These are phyloP conservation scores for Elsinoe australis DNA, from an alignment of 2,329 filamentous ascomycete genomes.

Conservation along the genomic window DNA sequence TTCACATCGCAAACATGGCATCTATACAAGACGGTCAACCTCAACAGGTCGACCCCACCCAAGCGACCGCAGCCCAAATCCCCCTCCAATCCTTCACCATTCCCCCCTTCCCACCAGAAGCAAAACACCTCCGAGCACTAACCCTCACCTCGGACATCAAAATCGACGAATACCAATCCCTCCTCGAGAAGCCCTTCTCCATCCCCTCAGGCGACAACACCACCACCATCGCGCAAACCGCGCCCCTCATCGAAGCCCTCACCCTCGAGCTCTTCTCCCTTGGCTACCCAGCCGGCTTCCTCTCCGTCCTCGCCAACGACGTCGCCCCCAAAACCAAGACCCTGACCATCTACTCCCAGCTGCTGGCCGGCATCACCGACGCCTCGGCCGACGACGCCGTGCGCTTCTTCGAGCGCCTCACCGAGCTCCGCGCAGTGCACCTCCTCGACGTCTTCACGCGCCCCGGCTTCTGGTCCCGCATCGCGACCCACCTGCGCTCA, in stretches of 20 bases:
- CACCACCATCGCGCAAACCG: slow-evolving; percentile 44
- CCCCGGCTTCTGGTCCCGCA: slow-evolving; percentile 34
- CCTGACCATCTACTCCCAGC: slow-evolving; percentile 41
- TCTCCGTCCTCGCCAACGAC: slow-evolving; percentile 33
- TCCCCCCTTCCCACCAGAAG: slow-evolving; percentile 39
- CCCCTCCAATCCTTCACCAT: slow-evolving; percentile 40
- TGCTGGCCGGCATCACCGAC: slow-evolving; percentile 38
- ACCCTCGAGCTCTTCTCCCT: slow-evolving; percentile 44
- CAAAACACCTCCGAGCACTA: slow-evolving; percentile 37
- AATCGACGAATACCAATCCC: slow-evolving; percentile 38
- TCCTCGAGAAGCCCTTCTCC: slow-evolving; percentile 32
- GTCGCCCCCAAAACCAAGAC: slow-evolving; percentile 36
- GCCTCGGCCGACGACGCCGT: slow-evolving; percentile 36
- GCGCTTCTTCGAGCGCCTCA: slow-evolving; percentile 34
- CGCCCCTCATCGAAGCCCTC: slow-evolving; percentile 34
- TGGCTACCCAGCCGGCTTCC: slow-evolving; percentile 41
- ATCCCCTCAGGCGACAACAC: slow-evolving; percentile 36
- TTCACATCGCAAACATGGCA: slow-evolving; percentile 12
- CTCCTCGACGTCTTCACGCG: slow-evolving; percentile 42
- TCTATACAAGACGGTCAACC: slow-evolving; percentile 4
- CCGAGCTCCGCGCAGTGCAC: slow-evolving; percentile 36
- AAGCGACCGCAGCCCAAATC: slow-evolving; percentile 40
- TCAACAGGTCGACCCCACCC: slow-evolving; percentile 22
- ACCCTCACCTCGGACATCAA: slow-evolving; percentile 45
- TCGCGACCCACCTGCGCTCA: slow-evolving; percentile 28